phyloP scores from a whole-genome alignment of 768 basidiomycete species.

The Tylopilus sp. region DNA sequence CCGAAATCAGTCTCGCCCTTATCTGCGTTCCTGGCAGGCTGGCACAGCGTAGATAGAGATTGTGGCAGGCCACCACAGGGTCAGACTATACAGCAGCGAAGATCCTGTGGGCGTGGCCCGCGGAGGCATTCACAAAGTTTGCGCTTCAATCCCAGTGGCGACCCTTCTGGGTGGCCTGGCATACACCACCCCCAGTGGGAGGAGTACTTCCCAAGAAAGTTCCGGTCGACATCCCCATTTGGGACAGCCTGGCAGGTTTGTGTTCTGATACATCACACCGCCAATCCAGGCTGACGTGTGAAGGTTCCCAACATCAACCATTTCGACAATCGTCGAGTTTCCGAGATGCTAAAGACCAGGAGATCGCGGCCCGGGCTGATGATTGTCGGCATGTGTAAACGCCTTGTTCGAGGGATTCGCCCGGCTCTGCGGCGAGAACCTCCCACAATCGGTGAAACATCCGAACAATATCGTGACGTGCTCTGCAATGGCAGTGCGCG shows the following conservation, averaged over 20 bases:
- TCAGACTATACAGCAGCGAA: not conserved
- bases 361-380: not conserved
- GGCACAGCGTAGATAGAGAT: not conserved
- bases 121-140: not conserved
- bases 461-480: not conserved
- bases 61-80: not conserved
- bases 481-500: not conserved
- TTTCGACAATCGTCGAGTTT: not conserved
- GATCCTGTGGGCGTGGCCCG: not conserved
- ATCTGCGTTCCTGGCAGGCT: not conserved
- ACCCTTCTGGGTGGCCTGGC: not conserved
- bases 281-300: not conserved
- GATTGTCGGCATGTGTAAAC: not conserved
- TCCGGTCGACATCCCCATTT: not conserved
- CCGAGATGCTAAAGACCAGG: not conserved
- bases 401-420: not conserved
- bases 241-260: no score
- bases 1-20: not conserved
- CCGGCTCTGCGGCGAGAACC: not conserved
- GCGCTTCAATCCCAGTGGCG: not conserved
- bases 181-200: not conserved
- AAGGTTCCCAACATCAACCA: not conserved
- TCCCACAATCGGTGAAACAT: not conserved
- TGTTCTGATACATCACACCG: no score
- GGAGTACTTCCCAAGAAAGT: not conserved